These are phyloP conservation scores for Penicillium mononematosum DNA, from an alignment of 495 filamentous ascomycete genomes.

Conservation along the genomic window DNA sequence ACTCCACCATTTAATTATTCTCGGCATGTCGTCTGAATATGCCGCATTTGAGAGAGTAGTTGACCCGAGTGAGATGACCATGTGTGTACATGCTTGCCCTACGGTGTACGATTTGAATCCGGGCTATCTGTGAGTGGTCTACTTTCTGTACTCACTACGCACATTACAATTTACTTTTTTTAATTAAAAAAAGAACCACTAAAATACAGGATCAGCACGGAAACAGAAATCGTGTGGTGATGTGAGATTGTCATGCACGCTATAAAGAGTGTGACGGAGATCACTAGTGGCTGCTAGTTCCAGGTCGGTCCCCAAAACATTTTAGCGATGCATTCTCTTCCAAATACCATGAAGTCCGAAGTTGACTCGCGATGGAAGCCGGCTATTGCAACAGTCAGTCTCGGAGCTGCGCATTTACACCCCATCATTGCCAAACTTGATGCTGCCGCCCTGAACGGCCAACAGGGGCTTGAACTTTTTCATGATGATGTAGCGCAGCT, in stretches of 20 bases:
- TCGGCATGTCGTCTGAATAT: neutral
- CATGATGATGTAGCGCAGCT: constrained; percentile 30
- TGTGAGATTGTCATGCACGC: constrained; percentile 6
- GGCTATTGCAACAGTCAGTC: constrained; percentile 30
- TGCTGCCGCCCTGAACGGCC: constrained; percentile 22
- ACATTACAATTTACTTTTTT: neutral
- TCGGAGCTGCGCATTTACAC: constrained; percentile 24
- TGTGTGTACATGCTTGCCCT: constrained; percentile 6
- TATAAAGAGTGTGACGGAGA: constrained; percentile 5
- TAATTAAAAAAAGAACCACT: constrained; percentile 10
- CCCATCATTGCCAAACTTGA: constrained; percentile 25
- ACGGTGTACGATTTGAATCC: constrained; percentile 4
- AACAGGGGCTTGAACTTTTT: constrained; percentile 29
- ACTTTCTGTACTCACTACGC: neutral
- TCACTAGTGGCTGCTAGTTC: neutral
- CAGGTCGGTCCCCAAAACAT: neutral
- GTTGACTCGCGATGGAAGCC: constrained; percentile 22
- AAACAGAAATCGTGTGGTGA: constrained; percentile 5
- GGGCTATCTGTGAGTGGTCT: neutral
- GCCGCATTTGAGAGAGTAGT: constrained; percentile 1
- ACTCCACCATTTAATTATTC: neutral
- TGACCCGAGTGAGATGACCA: neutral
- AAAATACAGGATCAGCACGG: constrained; percentile 15
- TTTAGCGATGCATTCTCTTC: constrained; percentile 21
- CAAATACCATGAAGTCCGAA: constrained; percentile 18